Evolutionary conservation across 495 filamentous ascomycete genomes (phyloP).

Genomic region (Podospora sp.): DNA sequence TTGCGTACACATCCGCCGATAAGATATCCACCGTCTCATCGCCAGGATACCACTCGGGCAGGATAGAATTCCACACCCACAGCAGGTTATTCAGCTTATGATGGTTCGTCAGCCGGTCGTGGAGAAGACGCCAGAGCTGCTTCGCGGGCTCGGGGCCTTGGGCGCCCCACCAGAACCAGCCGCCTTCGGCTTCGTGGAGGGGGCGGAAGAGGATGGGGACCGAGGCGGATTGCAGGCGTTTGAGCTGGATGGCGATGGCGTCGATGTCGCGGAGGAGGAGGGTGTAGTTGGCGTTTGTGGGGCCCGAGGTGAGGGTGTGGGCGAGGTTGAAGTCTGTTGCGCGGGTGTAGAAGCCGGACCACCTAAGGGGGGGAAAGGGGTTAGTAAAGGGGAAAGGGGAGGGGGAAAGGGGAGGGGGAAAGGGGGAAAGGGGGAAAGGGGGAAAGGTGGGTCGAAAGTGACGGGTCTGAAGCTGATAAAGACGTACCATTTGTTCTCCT

Average conservation of each 20-base stretch:
- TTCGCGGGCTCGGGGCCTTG: slow-evolving; percentile 49
- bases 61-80: slow-evolving; percentile 55
- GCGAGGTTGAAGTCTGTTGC: slow-evolving; percentile 49
- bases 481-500: slow-evolving; percentile 47
- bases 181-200: slow-evolving; percentile 54
- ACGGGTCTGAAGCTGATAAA: no score
- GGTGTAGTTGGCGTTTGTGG: slow-evolving; percentile 47
- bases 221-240: slow-evolving; percentile 41
- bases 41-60: slow-evolving; percentile 50
- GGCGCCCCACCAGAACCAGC: slow-evolving; percentile 58
- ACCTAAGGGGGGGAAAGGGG: no score
- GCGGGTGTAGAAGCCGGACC: slow-evolving; percentile 52
- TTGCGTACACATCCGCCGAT: slow-evolving; percentile 40
- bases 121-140: slow-evolving; percentile 44
- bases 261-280: slow-evolving; percentile 54
- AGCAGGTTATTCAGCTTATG: slow-evolving; percentile 50
- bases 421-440: no score
- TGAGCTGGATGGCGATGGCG: slow-evolving; percentile 51
- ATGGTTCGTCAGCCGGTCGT: slow-evolving; percentile 45
- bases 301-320: slow-evolving; percentile 39
- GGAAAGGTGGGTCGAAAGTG: no score
- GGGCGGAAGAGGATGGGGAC: slow-evolving; percentile 50
- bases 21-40: slow-evolving; percentile 47
- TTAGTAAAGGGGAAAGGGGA: no score
- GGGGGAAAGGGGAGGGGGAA: no score